These are phyloP conservation scores for Gracilaria vermiculophylla DNA, from an alignment of 23 red algal genomes.

Conservation along the genomic window DNA sequence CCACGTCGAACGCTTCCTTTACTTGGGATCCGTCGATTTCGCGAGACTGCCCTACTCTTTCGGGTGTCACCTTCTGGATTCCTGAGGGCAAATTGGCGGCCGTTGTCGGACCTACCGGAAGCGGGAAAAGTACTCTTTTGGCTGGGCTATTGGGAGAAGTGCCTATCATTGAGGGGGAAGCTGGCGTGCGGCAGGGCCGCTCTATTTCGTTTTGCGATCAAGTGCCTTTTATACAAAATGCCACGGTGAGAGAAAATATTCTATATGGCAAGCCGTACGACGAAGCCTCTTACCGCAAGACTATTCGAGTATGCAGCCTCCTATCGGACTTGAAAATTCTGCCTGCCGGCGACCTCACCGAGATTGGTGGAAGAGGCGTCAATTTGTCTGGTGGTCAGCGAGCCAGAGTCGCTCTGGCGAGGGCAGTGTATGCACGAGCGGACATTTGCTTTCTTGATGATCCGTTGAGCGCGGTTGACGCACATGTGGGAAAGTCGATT, in stretches of 20 bases:
- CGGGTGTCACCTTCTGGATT: conserved; percentile 43
- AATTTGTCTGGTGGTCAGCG: conserved; percentile 81
- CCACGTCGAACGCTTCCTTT: conserved; percentile 41
- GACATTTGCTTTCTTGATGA: conserved; percentile 85
- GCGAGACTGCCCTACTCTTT: conserved; percentile 9
- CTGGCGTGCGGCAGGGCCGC: conserved; percentile 29
- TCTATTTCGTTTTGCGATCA: conserved; percentile 78
- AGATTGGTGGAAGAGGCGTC: conserved; percentile 79
- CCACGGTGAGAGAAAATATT: conserved; percentile 76
- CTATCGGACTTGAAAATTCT: conserved; percentile 66
- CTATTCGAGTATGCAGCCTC: conserved; percentile 40
- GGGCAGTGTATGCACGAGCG: conserved; percentile 77
- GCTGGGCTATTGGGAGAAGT: conserved; percentile 70
- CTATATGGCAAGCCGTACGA: conserved; percentile 75
- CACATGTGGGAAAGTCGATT: conserved; percentile 76
- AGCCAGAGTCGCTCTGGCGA: conserved; percentile 67
- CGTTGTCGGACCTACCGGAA: conserved; percentile 71
- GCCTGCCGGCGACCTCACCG: conserved; percentile 74
- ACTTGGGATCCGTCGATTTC: conserved; percentile 60
- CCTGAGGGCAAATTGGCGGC: conserved; percentile 58
- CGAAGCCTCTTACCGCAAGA: conserved; percentile 26
- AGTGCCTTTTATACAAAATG: conserved; percentile 81
- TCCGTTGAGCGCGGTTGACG: conserved; percentile 81
- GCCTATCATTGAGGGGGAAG: conserved; percentile 49
- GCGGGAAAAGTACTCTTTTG: conserved; percentile 80